A percentile compares a stretch with the other conserved stretches of the same genome.
Conservation (phyloP, 108 stramenopile species). For the Thalassiosira profunda region DNA sequence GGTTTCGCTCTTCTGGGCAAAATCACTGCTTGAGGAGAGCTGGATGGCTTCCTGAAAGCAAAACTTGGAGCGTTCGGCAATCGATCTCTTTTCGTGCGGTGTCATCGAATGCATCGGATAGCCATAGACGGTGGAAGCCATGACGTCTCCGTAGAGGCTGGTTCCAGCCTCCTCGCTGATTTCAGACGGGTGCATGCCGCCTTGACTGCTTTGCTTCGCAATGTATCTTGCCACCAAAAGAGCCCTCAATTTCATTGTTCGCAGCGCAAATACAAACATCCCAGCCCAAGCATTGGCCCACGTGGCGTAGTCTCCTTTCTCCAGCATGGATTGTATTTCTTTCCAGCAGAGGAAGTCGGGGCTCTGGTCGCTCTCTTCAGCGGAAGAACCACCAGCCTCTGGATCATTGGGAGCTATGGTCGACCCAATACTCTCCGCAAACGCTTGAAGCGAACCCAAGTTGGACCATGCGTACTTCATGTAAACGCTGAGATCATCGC, state of each 20-base stretch:
- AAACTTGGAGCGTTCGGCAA: conserved; percentile 58
- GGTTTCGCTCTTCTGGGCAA: conserved; percentile 35
- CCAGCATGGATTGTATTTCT: conserved; percentile 53
- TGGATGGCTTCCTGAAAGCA: conserved; percentile 65
- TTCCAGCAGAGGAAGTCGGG: conserved; percentile 22
- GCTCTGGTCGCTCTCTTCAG: no score
- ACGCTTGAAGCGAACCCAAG: conserved; percentile 66
- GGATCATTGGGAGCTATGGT: conserved; percentile 1
- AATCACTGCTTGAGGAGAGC: conserved; percentile 31
- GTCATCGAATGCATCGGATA: conserved; percentile 74
- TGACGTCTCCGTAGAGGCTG: conserved; percentile 63
- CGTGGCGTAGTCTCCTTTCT: conserved; percentile 47
- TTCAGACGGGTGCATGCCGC: conserved; percentile 56
- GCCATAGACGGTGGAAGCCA: conserved; percentile 80
- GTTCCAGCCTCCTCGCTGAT: conserved; percentile 75
- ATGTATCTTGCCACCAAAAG: conserved; percentile 55
- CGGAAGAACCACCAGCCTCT: neutral
- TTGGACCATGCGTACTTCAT: conserved; percentile 69
- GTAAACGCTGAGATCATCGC: conserved; percentile 62
- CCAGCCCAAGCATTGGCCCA: conserved; percentile 91
- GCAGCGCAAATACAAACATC: conserved; percentile 73
- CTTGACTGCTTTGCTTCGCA: conserved; percentile 39
- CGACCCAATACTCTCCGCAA: conserved; percentile 41
- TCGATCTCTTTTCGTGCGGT: conserved; percentile 52
- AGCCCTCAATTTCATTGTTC: conserved; percentile 62